Evolutionary conservation across 768 basidiomycete genomes (phyloP), one percentile per base, ranked within the genome.

Genomic region (Heimioporus sp.): DNA sequence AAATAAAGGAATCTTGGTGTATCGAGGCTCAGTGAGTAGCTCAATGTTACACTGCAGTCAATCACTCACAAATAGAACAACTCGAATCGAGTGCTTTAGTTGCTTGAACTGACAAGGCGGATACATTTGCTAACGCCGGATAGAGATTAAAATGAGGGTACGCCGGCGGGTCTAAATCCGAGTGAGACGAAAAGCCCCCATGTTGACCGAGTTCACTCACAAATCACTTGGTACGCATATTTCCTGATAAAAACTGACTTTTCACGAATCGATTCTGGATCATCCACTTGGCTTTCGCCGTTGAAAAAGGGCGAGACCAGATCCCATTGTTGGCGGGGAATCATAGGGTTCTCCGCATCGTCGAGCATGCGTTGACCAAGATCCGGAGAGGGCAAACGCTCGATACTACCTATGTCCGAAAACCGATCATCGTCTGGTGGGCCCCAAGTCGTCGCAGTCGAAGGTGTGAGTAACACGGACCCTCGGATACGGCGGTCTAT

Each of bases 381-480:
- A 64, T 87, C 86, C 19, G 82, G 84, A 15, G 84, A 79, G 12
- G 77, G 78, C 17, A 80, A 61, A 37, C 74, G 72, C 24, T 71
- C 69, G 30, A 66, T 59, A 32, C 65, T 70, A 8, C 69, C 61
- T 17, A 63, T 59, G 11, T 66, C 72, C 9, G 73, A 76, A 46
- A 70, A 65, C 36, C 71, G 55, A 20, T 56, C 55, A 39, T 76
- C 73, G 57, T 82, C 80, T 10, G 70, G 71, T n/a, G 79, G 80
- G 3, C 79, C 81, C 64, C 77, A 79, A 16, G 80, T 82, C 2
- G 83, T 85, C 31, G 57, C 60, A 35, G 68, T 66, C 21, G 53
- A 58, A 11, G 65, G 78, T 0, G 80, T 83, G 51, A 77, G 69
- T 46, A 75, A 73, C 20, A 83, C 80, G 5, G 85, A 86, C n/a